A percentile compares a stretch with the other conserved stretches of the same genome.
Conservation (phyloP, 192 early-diverging fungal genomes). For the Spinellus fusiger region DNA sequence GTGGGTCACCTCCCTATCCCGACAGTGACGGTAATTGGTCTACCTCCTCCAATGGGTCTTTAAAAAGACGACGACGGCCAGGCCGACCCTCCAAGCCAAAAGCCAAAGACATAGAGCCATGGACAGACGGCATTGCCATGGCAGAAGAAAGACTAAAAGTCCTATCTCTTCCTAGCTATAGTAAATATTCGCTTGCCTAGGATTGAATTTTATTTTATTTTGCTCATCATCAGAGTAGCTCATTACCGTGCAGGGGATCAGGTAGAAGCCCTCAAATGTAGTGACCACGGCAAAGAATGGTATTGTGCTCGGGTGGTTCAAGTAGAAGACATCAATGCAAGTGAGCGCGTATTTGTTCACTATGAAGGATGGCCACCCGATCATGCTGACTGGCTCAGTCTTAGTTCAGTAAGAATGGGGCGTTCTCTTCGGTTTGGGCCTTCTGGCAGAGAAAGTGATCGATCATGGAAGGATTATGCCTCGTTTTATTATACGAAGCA, state of each 20-base stretch:
- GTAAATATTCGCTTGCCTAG: background rate
- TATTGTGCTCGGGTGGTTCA: conserved; percentile 2
- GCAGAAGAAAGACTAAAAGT: background rate
- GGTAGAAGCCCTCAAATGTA: conserved; percentile 5
- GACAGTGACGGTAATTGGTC: conserved; percentile 2
- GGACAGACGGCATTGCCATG: background rate
- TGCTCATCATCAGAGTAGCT: background rate
- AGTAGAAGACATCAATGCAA: background rate
- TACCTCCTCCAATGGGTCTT: conserved; percentile 4
- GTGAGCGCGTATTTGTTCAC: conserved; percentile 32
- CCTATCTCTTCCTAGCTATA: background rate
- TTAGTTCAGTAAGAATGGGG: conserved; percentile 23
- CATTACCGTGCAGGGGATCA: conserved; percentile 5
- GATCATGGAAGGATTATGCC: conserved; percentile 41
- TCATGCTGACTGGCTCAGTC: conserved; percentile 45
- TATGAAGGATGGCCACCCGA: conserved; percentile 47
- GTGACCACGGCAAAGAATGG: background rate
- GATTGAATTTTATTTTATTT: background rate
- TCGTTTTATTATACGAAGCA: conserved; percentile 39
- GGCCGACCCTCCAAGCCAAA: conserved; percentile 7
- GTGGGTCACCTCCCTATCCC: background rate
- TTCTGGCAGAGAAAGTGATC: conserved; percentile 30
- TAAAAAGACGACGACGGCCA: conserved; percentile 5
- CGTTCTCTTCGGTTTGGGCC: conserved; percentile 35
- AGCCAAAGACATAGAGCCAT: background rate